A percentile compares a stretch with the other conserved stretches of the same genome.
These are phyloP conservation scores for Metschnikowia aberdeeniae DNA, from an alignment of 805 yeast genomes.

Conservation along the genomic window DNA sequence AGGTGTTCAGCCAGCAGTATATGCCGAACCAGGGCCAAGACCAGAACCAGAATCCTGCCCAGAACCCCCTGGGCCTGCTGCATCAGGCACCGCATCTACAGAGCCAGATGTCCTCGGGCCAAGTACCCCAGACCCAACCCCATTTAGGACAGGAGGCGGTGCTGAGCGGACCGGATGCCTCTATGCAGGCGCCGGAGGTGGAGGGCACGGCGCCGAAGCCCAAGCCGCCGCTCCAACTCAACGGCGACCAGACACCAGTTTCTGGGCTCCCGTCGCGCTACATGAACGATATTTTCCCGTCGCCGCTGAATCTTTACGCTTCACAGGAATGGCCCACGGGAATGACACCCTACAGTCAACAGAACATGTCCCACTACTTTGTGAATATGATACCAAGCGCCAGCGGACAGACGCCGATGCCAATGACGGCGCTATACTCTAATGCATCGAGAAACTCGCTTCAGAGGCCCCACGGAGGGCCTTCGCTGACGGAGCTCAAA, in stretches of 20 bases:
- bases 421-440: constrained; percentile 9
- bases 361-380: constrained; percentile 33
- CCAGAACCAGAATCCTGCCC: not conserved
- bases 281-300: constrained; percentile 69
- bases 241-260: constrained; percentile 65
- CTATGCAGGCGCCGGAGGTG: not conserved
- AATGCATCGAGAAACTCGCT: constrained; percentile 8
- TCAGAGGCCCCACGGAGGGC: constrained; percentile 1
- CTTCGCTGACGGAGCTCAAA: not conserved
- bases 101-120: not conserved
- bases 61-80: too few relatives aligned
- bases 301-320: constrained; percentile 73
- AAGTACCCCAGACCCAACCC: not conserved
- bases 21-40: constrained; percentile 3
- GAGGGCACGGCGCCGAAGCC: constrained; percentile 11
- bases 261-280: constrained; percentile 70
- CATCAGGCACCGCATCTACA: not conserved
- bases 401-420: constrained; percentile 17
- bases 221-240: constrained; percentile 17
- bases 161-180: too few relatives aligned
- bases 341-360: constrained; percentile 33
- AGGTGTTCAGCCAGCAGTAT: constrained; percentile 19
- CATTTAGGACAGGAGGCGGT: not conserved
- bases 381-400: constrained; percentile 31
- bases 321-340: constrained; percentile 46